Base-by-base conservation (phyloP, 2,329 filamentous ascomycete species). In the Cryphonectria parasitica region DNA sequence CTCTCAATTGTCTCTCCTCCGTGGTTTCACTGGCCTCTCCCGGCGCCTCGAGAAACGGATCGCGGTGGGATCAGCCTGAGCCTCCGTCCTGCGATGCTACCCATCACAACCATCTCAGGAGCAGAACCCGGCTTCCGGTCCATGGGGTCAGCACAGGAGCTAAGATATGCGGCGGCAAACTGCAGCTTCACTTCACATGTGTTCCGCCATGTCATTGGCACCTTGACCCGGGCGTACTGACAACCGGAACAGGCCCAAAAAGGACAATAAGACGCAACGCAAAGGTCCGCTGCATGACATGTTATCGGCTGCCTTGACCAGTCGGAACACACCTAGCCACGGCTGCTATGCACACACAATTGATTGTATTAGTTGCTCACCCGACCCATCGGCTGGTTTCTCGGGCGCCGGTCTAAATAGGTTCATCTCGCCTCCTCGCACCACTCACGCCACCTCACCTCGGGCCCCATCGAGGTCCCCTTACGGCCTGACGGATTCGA, bases 1-100 rank as follows among this genome's bases (percentile, higher is more conserved):
- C 39, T 64, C n/a, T 45, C 25, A 43, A 19, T 6, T 64, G 36
- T 64, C 36, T 31, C 61, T n/a, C 31, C 63, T 2, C 31, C 19
- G 43, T 41, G 41, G 41, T 62, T 65, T 62, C 54, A 67, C 67
- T 63, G 69, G 62, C 56, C 54, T 25, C 10, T 34, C 39, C 17
- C 22, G 28, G 19, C 25, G 45, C 54, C 54, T 63, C 58, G 61
- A 71, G 73, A 74, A 73, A 73, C 71, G 69, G 69, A 60, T 58
- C n/a, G 36, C 52, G 63, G 63, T 60, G 61, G 61, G 31, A 52
- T 56, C 66, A 65, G 66, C 39, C 67, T 60, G 64, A 64, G 65
- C 61, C 62, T 64, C 45, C 69, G 25, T 61, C 31, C 58, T 61
- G 31, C 28, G 41, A 31, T 22, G 41, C 43, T 34, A 49, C 22